Base-by-base conservation (phyloP, 73 alveolate genomes). In the Strombidium stylifer region DNA sequence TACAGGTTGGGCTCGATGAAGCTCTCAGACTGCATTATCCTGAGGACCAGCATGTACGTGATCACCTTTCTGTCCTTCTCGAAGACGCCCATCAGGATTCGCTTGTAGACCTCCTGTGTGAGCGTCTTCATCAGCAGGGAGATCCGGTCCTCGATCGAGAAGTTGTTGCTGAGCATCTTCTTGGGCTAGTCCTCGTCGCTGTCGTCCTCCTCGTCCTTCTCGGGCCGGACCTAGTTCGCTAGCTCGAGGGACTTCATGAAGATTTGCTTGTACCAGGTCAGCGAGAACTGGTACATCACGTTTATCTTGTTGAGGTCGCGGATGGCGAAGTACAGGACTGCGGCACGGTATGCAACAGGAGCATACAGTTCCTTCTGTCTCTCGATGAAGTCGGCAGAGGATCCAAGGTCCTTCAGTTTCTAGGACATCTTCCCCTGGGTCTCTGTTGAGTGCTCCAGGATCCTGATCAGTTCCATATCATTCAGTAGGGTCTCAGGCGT, bases 201-300 rank as follows among this genome's bases (percentile, higher is more conserved):
- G 15, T 3, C 2, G 21, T 28, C 37, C 16, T 18, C 35, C 5
- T 21, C 2, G 14, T 5, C 5, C 35, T 57, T 37, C 31, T 35
- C 23, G 1, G 71, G 37, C 20, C 21, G 49, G 39, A 32, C 25
- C 26, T 69, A 66, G 62, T 78, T 85, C 8, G 84, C 86, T 12
- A 59, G 81, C 52, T 75, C 51, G 53, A 64, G 52, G 20, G 92
- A 64, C 2, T 65, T 66, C 25, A 51, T 45, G 67, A 70, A 85
- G 12, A 85, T 41, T 19, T 80, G 61, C 11, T 71, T 66, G 59
- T 81, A 80, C 92, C 91, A 81, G 50, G 86, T 91, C 26, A 95
- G 79, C 45, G 97, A 82, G 82, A 93, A 95, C 79, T 95, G 93
- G 69, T 95, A 95, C 99, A 95, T 95, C 7, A 90, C 85, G 68